phyloP scores from a whole-genome alignment of 2,329 filamentous ascomycete genomes.

The Aspergillus sp. region DNA sequence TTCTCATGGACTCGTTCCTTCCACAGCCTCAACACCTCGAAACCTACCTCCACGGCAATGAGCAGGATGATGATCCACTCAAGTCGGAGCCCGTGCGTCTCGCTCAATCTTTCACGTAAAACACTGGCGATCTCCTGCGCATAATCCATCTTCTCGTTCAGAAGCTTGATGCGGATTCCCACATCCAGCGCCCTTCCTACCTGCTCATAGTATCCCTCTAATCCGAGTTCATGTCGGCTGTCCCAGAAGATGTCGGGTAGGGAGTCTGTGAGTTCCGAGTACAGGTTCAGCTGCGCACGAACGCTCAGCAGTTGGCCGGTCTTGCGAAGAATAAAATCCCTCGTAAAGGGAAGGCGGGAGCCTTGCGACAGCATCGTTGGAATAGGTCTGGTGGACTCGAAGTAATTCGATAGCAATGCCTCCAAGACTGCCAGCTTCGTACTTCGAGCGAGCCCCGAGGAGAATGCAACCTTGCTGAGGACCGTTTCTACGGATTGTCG shows the following conservation, averaged over 20 bases:
- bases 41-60: conserved; percentile 87
- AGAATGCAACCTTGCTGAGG: conserved; percentile 93
- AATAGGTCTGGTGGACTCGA: conserved; percentile 80
- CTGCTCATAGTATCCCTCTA: conserved; percentile 94
- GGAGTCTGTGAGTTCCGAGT: conserved; percentile 93
- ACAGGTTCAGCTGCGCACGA: conserved; percentile 90
- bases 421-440: conserved; percentile 94
- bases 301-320: conserved; percentile 89
- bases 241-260: conserved; percentile 98
- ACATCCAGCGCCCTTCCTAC: conserved; percentile 89
- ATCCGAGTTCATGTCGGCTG: conserved; percentile 77
- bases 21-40: conserved; percentile 75
- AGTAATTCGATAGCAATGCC: conserved; percentile 76
- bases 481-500: conserved; percentile 58
- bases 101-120: conserved; percentile 80
- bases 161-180: conserved; percentile 79
- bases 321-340: conserved; percentile 83
- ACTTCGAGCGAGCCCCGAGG: conserved; percentile 84
- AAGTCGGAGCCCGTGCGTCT: conserved; percentile 82
- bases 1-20: conserved; percentile 56
- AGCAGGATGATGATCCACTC: conserved; percentile 96
- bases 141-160: conserved; percentile 98
- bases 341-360: conserved; percentile 61
- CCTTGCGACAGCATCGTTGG: conserved; percentile 73
- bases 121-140: conserved; percentile 93